These are phyloP conservation scores for Fusarium staphyleae DNA, from an alignment of 2,329 filamentous ascomycete genomes.

Conservation along the genomic window DNA sequence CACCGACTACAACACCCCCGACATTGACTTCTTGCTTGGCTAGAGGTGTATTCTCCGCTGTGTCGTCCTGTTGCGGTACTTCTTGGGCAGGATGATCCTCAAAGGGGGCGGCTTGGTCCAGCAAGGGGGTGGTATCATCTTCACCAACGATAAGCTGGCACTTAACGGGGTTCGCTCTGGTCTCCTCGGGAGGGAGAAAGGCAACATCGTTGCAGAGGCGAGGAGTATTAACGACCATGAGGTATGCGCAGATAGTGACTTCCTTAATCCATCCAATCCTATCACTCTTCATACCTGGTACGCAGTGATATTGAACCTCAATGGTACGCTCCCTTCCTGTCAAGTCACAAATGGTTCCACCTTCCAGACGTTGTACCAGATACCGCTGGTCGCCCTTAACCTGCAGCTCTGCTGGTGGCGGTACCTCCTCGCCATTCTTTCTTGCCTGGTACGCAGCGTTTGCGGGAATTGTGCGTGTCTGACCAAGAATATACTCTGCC, in stretches of 20 bases:
- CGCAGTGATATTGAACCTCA: constrained; percentile 83
- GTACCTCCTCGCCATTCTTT: constrained; percentile 36
- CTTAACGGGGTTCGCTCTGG: constrained; percentile 76
- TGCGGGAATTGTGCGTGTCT: constrained; percentile 48
- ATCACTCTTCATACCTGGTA: constrained; percentile 74
- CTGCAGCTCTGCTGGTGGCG: constrained; percentile 70
- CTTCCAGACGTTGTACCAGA: constrained; percentile 80
- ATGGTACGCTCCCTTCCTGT: constrained; percentile 83
- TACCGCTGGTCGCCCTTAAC: constrained; percentile 85
- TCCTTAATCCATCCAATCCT: constrained; percentile 94
- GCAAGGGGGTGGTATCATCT: constrained; percentile 49
- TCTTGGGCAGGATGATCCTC: constrained; percentile 35
- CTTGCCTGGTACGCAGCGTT: constrained; percentile 38
- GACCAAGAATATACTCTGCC: constrained; percentile 79
- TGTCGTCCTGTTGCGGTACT: constrained; percentile 20
- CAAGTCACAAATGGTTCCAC: constrained; percentile 84
- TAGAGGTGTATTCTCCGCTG: constrained; percentile 29
- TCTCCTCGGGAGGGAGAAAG: constrained; percentile 81
- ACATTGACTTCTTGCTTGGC: constrained; percentile 54
- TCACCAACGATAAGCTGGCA: constrained; percentile 74
- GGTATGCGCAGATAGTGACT: constrained; percentile 85
- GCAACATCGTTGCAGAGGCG: constrained; percentile 87
- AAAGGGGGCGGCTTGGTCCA: constrained; percentile 44
- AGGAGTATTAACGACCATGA: constrained; percentile 92
- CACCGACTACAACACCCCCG: constrained; percentile 62